Base-by-base conservation (phyloP, 2,329 filamentous ascomycete genomes). In the Thermomyces lanuginosus region DNA sequence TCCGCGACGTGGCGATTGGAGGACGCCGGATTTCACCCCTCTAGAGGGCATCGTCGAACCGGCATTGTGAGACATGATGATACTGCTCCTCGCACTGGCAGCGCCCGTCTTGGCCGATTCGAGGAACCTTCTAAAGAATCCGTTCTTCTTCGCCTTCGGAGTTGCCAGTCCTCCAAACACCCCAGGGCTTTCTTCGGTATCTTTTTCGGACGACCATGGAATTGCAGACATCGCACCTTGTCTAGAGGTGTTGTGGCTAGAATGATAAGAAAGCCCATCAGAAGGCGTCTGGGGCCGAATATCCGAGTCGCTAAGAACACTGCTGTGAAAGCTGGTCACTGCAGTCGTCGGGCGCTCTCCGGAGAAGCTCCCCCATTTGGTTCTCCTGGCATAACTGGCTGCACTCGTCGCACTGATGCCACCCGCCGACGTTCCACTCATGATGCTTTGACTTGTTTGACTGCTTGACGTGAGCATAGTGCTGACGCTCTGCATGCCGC, bases 371-470 rank as follows among this genome's bases (percentile, higher is more conserved):
- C 41, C 44, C 33, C 31, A 46, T 27, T 51, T 53, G 37, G 75
- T 76, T 44, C 79, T 78, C 34, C 84, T 72, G 16, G 83, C 84
- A 37, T 91, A 71, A 53, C 86, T 95, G 28, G 84, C 89, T 9
- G 89, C 89, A 53, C 89, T 95, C 9, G 89, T 95, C 26, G 83
- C 80, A 49, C 86, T 95, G 53, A 93, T 82, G 8, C 69, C 86
- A 26, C 84, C 75, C 1, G 89, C 89, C 28, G 89, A 95, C 27
- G 71, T 66, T 3, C 86, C 89, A 49, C 86, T 95, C 86, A 93
- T 93, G 22, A 98, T 53, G 43, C 81, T 95, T 41, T 76, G 72
- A 40, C 76, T 73, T 9, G 82, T 93, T 47, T 72, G 73, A 1
- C 78, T 84, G 36, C 75, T 80, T 21, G 66, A 69, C 36, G 70